phyloP scores from a whole-genome alignment of 2,329 filamentous ascomycete species.

The Aspergillus phoenicis region DNA sequence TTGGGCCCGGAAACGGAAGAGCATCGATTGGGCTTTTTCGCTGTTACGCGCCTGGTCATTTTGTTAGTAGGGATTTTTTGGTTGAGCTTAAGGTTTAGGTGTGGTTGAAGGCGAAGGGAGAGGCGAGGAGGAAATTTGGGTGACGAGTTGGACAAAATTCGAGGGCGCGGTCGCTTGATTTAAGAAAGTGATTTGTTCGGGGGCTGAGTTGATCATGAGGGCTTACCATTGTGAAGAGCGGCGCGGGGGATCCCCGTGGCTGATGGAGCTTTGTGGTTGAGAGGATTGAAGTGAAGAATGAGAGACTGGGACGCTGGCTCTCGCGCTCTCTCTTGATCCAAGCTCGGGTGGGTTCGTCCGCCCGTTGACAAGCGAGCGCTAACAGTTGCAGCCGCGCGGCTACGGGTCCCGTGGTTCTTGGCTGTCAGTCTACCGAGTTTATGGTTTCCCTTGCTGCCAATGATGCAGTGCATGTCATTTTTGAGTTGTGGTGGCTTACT shows the following conservation, averaged over 20 bases:
- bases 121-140: background rate
- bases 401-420: slow-evolving; percentile 8
- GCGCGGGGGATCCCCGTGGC: slow-evolving; percentile 19
- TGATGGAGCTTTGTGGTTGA: slow-evolving; percentile 21
- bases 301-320: slow-evolving; percentile 14
- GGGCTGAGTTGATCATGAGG: background rate
- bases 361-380: slow-evolving; percentile 29
- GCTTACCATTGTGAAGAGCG: slow-evolving; percentile 35
- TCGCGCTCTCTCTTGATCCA: slow-evolving; percentile 16
- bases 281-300: slow-evolving; percentile 20
- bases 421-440: background rate
- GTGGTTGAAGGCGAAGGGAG: background rate
- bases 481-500: background rate
- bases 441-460: background rate
- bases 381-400: slow-evolving; percentile 27
- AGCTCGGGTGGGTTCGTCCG: slow-evolving; percentile 24
- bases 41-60: slow-evolving; percentile 79
- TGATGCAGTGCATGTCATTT: background rate
- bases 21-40: slow-evolving; percentile 99
- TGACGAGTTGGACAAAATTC: background rate
- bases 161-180: background rate
- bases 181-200: background rate
- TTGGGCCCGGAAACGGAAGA: slow-evolving; percentile 97
- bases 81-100: background rate
- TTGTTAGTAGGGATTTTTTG: slow-evolving; percentile 21